Base-by-base conservation (phyloP, 1,284 basidiomycete species). In the Trichosporon sp. region DNA sequence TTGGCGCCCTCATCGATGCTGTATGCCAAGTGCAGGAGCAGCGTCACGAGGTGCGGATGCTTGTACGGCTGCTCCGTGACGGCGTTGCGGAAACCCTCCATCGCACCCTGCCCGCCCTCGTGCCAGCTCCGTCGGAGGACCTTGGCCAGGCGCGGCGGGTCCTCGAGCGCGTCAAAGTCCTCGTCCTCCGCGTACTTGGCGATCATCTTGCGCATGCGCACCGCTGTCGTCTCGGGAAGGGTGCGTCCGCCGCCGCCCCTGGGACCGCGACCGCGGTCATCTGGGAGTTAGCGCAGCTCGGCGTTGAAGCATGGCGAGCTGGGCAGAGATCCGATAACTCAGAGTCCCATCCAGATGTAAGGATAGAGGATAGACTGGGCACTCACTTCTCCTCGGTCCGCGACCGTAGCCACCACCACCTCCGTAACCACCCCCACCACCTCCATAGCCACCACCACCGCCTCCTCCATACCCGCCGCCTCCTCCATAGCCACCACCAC, bases 31-130 rank as follows among this genome's bases (percentile, higher is more conserved):
- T 90, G 85, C 40, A 90, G 87, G 43, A 96, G 87, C n/a, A 96
- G 84, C 10, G 92, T 88, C 11, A 92, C 92, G 83, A 94, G 94
- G 80, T 91, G 92, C 0, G 92, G 91, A 65, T 92, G 91, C 86
- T 98, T 98, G 86, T 90, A 94, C 0, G 94, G 94, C 77, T 96
- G 90, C 83, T 97, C 93, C 0, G 91, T 93, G 65, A 96, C 88
- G 35, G 90, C 91, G 82, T 91, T 86, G 69, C 91, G 89, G 81
- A 94, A 89, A 5, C 90, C 91, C n/a, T 84, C 83, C 54, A 90
- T 83, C 10, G 93, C 86, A 67, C 87, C 89, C 35, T 87, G 82
- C 12, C 88, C 87, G 1, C 85, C 85, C 74, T 89, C 86, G 71
- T 89, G 87, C 68, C 89, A 88, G 67, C 92, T 88, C 69, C 90